Evolutionary conservation across 2,329 filamentous ascomycete species (phyloP).

Genomic region (Cladophialophora carrionii): DNA sequence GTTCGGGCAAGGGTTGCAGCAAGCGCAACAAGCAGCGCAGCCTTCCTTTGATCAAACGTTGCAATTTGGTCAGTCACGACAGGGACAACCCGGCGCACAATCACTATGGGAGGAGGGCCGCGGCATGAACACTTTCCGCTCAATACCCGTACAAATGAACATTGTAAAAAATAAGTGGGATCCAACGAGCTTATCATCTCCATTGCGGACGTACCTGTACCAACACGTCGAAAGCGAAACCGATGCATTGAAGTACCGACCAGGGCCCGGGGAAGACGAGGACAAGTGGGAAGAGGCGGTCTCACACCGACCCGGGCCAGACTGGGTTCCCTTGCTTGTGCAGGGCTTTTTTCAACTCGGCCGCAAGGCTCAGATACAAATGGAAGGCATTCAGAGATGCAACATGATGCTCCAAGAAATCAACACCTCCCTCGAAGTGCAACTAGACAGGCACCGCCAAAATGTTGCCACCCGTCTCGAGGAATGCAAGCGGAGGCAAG

Average conservation of each 20-base stretch:
- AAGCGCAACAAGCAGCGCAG: slow-evolving; percentile 46
- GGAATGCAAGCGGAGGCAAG: slow-evolving; percentile 62
- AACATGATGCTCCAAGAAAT: slow-evolving; percentile 66
- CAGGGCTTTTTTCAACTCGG: slow-evolving; percentile 64
- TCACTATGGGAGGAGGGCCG: slow-evolving; percentile 29
- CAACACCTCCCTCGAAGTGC: slow-evolving; percentile 62
- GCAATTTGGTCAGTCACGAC: slow-evolving; percentile 51
- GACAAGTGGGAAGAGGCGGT: slow-evolving; percentile 68
- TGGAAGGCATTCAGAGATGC: slow-evolving; percentile 60
- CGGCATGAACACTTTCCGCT: slow-evolving; percentile 57
- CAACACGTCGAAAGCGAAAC: slow-evolving; percentile 61
- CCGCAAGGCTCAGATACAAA: slow-evolving; percentile 61
- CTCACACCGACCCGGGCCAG: slow-evolving; percentile 59
- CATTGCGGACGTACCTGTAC: slow-evolving; percentile 66
- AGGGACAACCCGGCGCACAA: slow-evolving; percentile 44
- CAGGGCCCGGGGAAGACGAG: slow-evolving; percentile 60
- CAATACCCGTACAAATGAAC: slow-evolving; percentile 62
- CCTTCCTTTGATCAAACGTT: slow-evolving; percentile 49
- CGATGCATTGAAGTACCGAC: slow-evolving; percentile 64
- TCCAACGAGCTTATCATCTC: slow-evolving; percentile 54
- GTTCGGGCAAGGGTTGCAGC: slow-evolving; percentile 41
- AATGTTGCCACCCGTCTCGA: slow-evolving; percentile 62
- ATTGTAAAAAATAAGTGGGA: slow-evolving; percentile 68
- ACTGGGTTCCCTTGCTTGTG: slow-evolving; percentile 63
- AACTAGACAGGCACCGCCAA: slow-evolving; percentile 64